A percentile compares a stretch with the other conserved stretches of the same genome.
Evolutionary conservation across 306 rosid species (phyloP).

Genomic region (Neltuma alba): DNA sequence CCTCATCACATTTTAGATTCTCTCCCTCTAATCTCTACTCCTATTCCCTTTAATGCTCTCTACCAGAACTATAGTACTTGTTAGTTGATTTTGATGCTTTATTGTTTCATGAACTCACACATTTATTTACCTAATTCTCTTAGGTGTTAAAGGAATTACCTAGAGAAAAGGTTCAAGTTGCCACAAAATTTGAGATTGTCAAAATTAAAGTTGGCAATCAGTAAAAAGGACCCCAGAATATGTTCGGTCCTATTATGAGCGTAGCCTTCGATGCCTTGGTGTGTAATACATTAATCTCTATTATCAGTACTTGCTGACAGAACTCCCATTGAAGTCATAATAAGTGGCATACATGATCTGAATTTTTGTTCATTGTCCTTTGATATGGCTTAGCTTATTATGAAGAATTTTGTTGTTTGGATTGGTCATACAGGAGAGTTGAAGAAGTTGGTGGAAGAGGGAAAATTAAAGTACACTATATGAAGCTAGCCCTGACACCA

Average conservation of each 20-base stretch:
- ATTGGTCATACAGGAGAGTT: conserved; percentile 58
- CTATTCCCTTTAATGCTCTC: too few relatives aligned
- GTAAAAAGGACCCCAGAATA: conserved; percentile 81
- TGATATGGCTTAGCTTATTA: background rate
- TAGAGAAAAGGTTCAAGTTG: conserved; percentile 71
- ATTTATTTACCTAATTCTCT: too few relatives aligned
- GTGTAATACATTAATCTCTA: conserved; percentile 77
- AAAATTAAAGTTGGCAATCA: conserved; percentile 13
- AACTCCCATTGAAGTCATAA: conserved; percentile 82
- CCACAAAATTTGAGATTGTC: conserved; percentile 84
- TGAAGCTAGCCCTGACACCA: conserved; percentile 73
- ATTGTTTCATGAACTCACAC: too few relatives aligned
- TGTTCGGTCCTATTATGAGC: conserved; percentile 72
- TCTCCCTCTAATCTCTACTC: too few relatives aligned
- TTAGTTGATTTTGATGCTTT: too few relatives aligned
- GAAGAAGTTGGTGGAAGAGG: conserved; percentile 69
- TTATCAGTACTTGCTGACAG: conserved; percentile 82
- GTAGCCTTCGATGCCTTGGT: conserved; percentile 79
- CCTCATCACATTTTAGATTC: too few relatives aligned
- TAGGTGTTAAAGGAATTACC: too few relatives aligned
- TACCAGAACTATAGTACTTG: too few relatives aligned
- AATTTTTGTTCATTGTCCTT: background rate
- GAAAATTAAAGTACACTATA: conserved; percentile 68
- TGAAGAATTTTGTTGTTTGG: conserved; percentile 3
- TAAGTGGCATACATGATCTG: conserved; percentile 32